A percentile compares a stretch with the other conserved stretches of the same genome.
These are phyloP conservation scores for Epichloe glyceriae DNA, from an alignment of 2,329 filamentous ascomycete genomes.

Conservation along the genomic window DNA sequence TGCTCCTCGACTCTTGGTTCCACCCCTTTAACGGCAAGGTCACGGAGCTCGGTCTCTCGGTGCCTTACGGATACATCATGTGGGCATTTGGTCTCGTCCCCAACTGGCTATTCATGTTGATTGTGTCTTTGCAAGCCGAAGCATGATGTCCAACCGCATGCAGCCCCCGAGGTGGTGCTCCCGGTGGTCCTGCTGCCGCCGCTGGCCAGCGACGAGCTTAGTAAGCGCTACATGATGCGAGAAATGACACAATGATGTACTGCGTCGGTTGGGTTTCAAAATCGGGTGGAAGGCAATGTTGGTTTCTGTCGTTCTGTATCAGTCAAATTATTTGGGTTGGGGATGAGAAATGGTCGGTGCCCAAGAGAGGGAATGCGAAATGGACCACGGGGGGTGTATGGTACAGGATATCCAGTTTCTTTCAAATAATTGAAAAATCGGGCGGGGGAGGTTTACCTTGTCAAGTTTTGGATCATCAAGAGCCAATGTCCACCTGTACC, in stretches of 20 bases:
- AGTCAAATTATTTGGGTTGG: neutral
- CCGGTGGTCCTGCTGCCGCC: conserved; percentile 5
- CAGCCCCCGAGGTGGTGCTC: conserved; percentile 7
- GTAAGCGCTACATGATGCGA: neutral
- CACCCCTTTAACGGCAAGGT: conserved; percentile 63
- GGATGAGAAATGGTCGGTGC: neutral
- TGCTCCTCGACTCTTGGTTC: conserved; percentile 49
- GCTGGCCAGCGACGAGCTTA: conserved; percentile 3
- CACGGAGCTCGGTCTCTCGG: conserved; percentile 45
- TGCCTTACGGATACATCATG: conserved; percentile 54
- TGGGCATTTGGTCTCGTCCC: conserved; percentile 55
- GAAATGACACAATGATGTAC: neutral
- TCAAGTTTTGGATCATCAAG: neutral
- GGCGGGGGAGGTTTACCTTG: neutral
- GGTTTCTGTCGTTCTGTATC: neutral
- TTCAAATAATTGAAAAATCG: neutral
- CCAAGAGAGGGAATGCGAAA: neutral
- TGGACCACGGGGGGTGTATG: neutral
- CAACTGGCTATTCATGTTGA: conserved; percentile 68
- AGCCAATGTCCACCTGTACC: too few relatives aligned
- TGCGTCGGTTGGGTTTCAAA: neutral
- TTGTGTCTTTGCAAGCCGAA: conserved; percentile 59
- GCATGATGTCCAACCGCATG: conserved; percentile 47
- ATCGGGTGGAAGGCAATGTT: too few relatives aligned
- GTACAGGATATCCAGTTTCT: neutral